Evolutionary conservation across 768 basidiomycete genomes (phyloP).

Genomic region (Termitomyces sp.): DNA sequence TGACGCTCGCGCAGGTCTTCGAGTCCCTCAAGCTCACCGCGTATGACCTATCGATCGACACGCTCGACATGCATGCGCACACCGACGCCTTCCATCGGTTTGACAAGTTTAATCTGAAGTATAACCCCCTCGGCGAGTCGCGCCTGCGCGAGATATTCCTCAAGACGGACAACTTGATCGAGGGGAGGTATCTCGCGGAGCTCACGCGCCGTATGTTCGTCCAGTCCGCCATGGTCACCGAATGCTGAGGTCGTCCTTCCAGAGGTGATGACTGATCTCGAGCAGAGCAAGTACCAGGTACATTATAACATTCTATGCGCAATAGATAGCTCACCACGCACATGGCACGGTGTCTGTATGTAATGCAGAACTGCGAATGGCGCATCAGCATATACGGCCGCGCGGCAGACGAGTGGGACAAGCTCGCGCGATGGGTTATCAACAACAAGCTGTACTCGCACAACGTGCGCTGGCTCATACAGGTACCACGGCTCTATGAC

Average conservation of each 20-base stretch:
- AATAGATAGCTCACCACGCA: too few species aligned
- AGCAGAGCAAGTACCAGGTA: conserved; percentile 98
- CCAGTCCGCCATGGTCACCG: background rate
- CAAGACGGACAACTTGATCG: conserved; percentile 93
- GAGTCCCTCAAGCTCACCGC: conserved; percentile 91
- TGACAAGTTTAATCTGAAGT: conserved; percentile 97
- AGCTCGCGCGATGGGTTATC: conserved; percentile 95
- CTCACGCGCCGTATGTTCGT: conserved; percentile 68
- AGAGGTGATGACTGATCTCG: conserved; percentile 98
- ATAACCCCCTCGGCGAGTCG: conserved; percentile 53
- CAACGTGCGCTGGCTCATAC: conserved; percentile 97
- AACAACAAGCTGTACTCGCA: conserved; percentile 91
- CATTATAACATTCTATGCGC: background rate
- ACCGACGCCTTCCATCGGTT: conserved; percentile 98
- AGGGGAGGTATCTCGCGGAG: conserved; percentile 92
- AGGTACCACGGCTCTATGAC: conserved; percentile 91
- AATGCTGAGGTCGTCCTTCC: background rate
- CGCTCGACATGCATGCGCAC: conserved; percentile 99
- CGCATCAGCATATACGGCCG: conserved; percentile 94
- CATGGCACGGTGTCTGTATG: too few species aligned
- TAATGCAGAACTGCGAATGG: conserved; percentile 88
- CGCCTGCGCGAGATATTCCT: conserved; percentile 90
- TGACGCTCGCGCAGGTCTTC: conserved; percentile 93
- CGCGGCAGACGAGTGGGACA: conserved; percentile 87
- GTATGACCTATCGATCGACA: conserved; percentile 98